Evolutionary conservation across 1,284 basidiomycete species (phyloP), one percentile per base, ranked within the genome.

Genomic region (Leccinum subatratum): DNA sequence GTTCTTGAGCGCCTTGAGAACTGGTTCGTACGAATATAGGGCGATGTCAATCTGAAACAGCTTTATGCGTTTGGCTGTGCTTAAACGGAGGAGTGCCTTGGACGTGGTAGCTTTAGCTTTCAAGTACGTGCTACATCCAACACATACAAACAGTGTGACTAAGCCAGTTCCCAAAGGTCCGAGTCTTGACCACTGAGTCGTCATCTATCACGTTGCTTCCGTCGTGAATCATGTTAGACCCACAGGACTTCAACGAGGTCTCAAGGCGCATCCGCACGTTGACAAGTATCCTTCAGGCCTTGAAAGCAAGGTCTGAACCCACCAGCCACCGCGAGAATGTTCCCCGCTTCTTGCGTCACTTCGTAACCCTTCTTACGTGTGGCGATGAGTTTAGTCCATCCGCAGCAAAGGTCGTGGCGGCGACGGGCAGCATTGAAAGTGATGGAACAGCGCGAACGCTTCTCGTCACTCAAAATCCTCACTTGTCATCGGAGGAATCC

Each of bases 31-130:
- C 0, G 88, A 77, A 69, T 90, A 90, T 3, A 88, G 67, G 0
- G 86, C 85, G 0, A 83, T 84, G 66, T 89, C 82, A 32, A 89
- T 84, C 67, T 85, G 84, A 32, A 89, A 72, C 12, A 90, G 76
- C n/a, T 77, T 77, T 60, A 85, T 71, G 14, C 75, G 63, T 16
- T 72, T 69, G 12, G 77, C 75, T 1, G 67, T 70, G 66, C 82
- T 81, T 62, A 89, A 72, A 42, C 71, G 76, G n/a, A 78, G 65
- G 2, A 87, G 75, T 4, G 81, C 71, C 28, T 78, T 79, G 16
- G 69, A 71, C 0, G 77, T 79, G 63, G 77, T 80, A 6, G 73
- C 71, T 62, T 80, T 75, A 0, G n/a, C n/a, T n/a, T 30, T 30
- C 30, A 28, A 32, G 30, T 32, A 9, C 32, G 32, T 11, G 8